Percentiles rank a stretch among this genome's conserved stretches.
These are phyloP conservation scores for Globisporangium recalcitrans DNA, from an alignment of 352 stramenopile species.

Conservation along the genomic window DNA sequence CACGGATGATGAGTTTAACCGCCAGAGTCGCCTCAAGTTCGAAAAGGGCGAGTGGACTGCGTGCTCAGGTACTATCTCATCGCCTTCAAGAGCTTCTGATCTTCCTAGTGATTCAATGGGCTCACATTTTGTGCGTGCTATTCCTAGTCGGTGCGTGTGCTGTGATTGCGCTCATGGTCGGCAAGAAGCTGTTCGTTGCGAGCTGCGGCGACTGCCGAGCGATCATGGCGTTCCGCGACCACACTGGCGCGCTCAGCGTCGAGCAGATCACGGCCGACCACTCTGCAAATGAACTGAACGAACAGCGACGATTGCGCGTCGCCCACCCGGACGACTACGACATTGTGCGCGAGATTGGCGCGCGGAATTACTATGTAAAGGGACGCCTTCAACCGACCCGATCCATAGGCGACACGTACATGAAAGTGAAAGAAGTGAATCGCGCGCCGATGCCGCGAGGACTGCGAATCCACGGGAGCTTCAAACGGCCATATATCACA, in stretches of 20 bases:
- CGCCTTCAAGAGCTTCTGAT: background rate
- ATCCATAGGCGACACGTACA: conserved; percentile 65
- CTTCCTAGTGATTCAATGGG: background rate
- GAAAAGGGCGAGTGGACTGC: conserved; percentile 46
- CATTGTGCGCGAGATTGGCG: conserved; percentile 64
- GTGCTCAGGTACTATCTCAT: conserved; percentile 25
- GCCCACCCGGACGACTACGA: conserved; percentile 62
- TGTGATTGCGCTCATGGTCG: conserved; percentile 50
- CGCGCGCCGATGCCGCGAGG: conserved; percentile 51
- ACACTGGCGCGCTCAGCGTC: conserved; percentile 40
- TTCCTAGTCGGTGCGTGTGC: conserved; percentile 44
- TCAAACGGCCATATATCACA: conserved; percentile 56
- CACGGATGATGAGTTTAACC: conserved; percentile 59
- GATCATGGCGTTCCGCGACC: conserved; percentile 58
- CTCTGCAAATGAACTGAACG: conserved; percentile 55
- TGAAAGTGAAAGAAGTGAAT: conserved; percentile 76
- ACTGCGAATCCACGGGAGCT: conserved; percentile 49
- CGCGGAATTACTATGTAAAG: conserved; percentile 66
- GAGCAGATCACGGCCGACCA: conserved; percentile 67
- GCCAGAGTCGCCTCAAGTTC: conserved; percentile 46
- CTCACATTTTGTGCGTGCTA: background rate
- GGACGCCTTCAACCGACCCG: conserved; percentile 61
- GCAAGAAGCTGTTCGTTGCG: conserved; percentile 52
- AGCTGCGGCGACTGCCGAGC: conserved; percentile 63
- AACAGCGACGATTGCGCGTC: conserved; percentile 49